These are phyloP conservation scores for Termitomyces sp. DNA, from an alignment of 768 basidiomycete genomes.

Conservation along the genomic window DNA sequence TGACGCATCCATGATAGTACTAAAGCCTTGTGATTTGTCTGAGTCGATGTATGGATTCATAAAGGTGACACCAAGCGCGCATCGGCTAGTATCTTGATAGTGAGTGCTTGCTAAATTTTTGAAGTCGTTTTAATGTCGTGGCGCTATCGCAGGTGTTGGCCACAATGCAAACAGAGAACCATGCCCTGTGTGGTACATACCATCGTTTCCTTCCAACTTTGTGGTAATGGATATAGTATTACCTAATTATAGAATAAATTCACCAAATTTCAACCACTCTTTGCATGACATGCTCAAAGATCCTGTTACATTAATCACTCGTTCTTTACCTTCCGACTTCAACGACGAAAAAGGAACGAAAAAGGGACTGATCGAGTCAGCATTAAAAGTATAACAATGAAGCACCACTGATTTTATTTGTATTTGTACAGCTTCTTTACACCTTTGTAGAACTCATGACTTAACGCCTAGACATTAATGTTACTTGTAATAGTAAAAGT, in stretches of 20 bases:
- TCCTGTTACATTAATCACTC: too few relatives aligned
- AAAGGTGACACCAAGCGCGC: background rate
- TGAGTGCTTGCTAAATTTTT: background rate
- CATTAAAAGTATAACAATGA: too few relatives aligned
- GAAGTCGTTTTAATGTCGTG: background rate
- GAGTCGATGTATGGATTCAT: background rate
- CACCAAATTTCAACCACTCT: too few relatives aligned
- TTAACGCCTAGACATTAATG: background rate
- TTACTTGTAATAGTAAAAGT: background rate
- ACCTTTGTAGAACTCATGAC: background rate
- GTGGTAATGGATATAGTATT: too few relatives aligned
- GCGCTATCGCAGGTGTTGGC: too few relatives aligned
- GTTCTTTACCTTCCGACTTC: too few relatives aligned
- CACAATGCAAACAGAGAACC: background rate
- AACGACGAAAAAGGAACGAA: too few relatives aligned
- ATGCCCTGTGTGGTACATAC: too few relatives aligned
- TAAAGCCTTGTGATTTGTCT: background rate
- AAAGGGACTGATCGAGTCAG: too few relatives aligned
- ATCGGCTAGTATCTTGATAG: background rate
- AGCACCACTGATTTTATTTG: background rate
- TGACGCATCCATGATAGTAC: background rate
- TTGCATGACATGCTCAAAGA: too few relatives aligned
- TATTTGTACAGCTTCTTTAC: background rate
- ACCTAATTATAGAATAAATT: too few relatives aligned
- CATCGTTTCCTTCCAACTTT: too few relatives aligned